A percentile compares a stretch with the other conserved stretches of the same genome.
Conservation (phyloP, 768 basidiomycete genomes). For the Amanita molliuscula region DNA sequence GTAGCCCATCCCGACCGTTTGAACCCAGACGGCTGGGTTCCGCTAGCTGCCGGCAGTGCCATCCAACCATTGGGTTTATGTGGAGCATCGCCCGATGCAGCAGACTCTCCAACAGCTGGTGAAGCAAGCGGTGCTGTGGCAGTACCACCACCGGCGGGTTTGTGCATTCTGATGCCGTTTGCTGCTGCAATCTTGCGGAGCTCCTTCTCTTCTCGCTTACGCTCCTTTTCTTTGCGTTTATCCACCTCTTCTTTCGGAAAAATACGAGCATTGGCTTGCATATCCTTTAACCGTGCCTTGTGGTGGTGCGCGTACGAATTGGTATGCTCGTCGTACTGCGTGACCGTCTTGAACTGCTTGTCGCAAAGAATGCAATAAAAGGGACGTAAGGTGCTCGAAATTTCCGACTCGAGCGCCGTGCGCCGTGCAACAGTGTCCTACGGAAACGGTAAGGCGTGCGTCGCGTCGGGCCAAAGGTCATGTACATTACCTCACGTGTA, state of each 20-base stretch:
- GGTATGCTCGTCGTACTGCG: conserved; percentile 84
- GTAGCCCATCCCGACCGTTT: conserved; percentile 43
- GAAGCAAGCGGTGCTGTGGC: conserved; percentile 14
- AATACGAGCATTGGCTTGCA: conserved; percentile 67
- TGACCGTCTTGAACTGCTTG: conserved; percentile 79
- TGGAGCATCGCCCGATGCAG: conserved; percentile 14
- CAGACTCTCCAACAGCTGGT: conserved; percentile 11
- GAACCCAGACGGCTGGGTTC: conserved; percentile 18
- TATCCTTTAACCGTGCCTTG: conserved; percentile 71
- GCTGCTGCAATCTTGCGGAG: conserved; percentile 77
- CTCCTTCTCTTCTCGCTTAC: conserved; percentile 79
- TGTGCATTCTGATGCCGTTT: conserved; percentile 63
- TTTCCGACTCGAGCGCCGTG: conserved; percentile 56
- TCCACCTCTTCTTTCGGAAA: conserved; percentile 59
- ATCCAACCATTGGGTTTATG: conserved; percentile 42
- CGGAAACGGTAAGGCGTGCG: conserved; percentile 1
- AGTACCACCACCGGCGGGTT: conserved; percentile 19
- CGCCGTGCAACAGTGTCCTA: conserved; percentile 59
- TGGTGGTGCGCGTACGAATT: conserved; percentile 86
- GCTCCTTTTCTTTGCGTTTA: conserved; percentile 76
- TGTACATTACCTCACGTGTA: conserved; percentile 50
- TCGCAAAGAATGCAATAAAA: conserved; percentile 82
- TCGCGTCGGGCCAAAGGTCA: neutral
- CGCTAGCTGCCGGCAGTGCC: conserved; percentile 9
- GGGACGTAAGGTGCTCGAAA: conserved; percentile 53